Evolutionary conservation across 331 rosid genomes (phyloP).

Genomic region (Telfairia occidentalis): DNA sequence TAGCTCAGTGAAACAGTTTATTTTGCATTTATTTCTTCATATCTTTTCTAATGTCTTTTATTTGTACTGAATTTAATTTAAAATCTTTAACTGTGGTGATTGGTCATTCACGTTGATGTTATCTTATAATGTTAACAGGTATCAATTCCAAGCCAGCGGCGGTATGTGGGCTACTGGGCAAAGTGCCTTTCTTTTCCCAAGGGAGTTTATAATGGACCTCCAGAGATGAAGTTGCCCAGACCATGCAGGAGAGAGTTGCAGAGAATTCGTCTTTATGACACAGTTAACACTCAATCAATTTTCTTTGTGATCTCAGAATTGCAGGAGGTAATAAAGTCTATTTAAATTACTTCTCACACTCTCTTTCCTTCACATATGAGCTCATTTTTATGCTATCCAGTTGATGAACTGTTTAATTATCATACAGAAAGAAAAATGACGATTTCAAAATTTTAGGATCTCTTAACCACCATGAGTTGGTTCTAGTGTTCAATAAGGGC

Average conservation of each 20-base stretch:
- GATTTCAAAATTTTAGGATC: too few relatives aligned
- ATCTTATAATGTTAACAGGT: constrained; percentile 41
- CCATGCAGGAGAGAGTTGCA: constrained; percentile 66
- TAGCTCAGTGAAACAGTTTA: not conserved
- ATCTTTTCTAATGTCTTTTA: not conserved
- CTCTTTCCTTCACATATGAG: not conserved
- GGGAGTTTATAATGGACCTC: constrained; percentile 25
- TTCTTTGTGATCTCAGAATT: constrained; percentile 66
- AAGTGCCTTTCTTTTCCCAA: constrained; percentile 40
- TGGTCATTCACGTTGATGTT: not conserved
- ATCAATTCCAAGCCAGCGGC: constrained; percentile 97
- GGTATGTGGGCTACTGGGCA: constrained; percentile 71
- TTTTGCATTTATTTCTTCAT: not conserved
- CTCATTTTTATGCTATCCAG: not conserved
- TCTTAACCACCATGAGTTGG: too few relatives aligned
- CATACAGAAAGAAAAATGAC: not conserved
- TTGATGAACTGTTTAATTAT: too few relatives aligned
- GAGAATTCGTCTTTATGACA: constrained; percentile 71
- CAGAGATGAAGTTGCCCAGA: constrained; percentile 42
- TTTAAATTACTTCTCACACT: not conserved
- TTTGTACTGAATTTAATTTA: not conserved
- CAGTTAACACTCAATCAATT: constrained; percentile 44
- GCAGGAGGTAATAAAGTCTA: constrained; percentile 43
- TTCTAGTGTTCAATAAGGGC: too few relatives aligned
- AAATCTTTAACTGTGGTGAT: not conserved